Evolutionary conservation across 345 rosid genomes (phyloP).

Genomic region (Diplotaxis tenuifolia): DNA sequence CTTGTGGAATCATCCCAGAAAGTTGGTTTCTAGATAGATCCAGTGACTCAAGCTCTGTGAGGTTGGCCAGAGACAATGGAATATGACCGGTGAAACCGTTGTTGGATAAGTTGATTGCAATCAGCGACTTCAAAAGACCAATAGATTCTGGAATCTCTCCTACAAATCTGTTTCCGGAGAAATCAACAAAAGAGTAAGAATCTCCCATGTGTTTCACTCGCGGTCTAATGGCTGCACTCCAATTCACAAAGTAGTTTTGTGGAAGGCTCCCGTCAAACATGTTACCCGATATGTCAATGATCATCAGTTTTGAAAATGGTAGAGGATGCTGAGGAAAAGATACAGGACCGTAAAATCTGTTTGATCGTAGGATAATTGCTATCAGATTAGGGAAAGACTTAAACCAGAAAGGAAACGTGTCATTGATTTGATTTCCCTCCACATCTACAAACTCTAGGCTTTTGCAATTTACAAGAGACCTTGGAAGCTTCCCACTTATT

Average conservation of each 20-base stretch:
- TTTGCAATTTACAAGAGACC: background rate
- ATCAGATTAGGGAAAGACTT: background rate
- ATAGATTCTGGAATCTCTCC: background rate
- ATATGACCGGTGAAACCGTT: background rate
- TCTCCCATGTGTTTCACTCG: background rate
- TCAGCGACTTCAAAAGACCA: background rate
- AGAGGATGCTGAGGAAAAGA: background rate
- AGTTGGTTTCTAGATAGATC: background rate
- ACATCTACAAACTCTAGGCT: background rate
- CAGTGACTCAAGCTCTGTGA: background rate
- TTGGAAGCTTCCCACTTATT: conserved; percentile 4
- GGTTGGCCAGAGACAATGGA: background rate
- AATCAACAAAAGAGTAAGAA: background rate
- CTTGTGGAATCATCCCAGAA: too few species aligned
- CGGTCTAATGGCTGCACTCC: background rate
- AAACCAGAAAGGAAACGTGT: background rate
- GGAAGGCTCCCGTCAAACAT: background rate
- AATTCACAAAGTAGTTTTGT: background rate
- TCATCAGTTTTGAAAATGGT: background rate
- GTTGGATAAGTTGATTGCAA: background rate
- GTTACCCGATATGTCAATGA: background rate
- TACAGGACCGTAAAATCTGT: background rate
- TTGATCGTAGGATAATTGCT: background rate
- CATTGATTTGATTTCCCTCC: background rate
- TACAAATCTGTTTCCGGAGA: background rate